Percentiles rank a stretch among this genome's conserved stretches.
Conservation (phyloP, 805 yeast species). For the Pichia ethanolica region DNA sequence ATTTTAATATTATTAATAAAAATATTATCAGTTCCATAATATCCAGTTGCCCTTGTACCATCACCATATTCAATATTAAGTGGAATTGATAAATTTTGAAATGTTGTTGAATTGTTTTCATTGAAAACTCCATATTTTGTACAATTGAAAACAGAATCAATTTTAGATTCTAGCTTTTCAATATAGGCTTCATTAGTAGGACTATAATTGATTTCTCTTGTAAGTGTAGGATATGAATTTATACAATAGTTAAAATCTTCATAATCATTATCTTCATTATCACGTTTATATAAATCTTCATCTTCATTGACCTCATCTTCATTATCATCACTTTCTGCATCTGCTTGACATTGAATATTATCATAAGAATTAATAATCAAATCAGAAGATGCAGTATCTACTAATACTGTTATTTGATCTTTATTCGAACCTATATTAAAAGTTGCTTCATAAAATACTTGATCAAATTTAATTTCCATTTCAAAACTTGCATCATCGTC, state of each 20-base stretch:
- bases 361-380: constrained; percentile 44
- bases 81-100: constrained; percentile 25
- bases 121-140: constrained; percentile 35
- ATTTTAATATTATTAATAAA: constrained; percentile 38
- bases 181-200: background rate
- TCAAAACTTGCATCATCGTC: background rate
- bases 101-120: constrained; percentile 29
- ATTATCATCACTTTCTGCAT: background rate
- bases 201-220: background rate
- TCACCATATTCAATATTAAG: constrained; percentile 38
- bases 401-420: constrained; percentile 40
- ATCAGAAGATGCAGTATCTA: constrained; percentile 68
- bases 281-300: background rate
- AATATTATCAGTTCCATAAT: constrained; percentile 52
- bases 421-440: constrained; percentile 46
- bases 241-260: too few relatives aligned
- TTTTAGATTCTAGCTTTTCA: background rate
- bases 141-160: constrained; percentile 20
- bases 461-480: constrained; percentile 4
- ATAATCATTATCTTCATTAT: background rate
- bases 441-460: constrained; percentile 29
- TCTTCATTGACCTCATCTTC: background rate
- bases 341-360: constrained; percentile 2
- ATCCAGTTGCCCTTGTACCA: constrained; percentile 33
- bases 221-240: background rate